A percentile compares a stretch with the other conserved stretches of the same genome.
phyloP scores from a whole-genome alignment of 2,329 filamentous ascomycete species.

The Aspergillus sergii region DNA sequence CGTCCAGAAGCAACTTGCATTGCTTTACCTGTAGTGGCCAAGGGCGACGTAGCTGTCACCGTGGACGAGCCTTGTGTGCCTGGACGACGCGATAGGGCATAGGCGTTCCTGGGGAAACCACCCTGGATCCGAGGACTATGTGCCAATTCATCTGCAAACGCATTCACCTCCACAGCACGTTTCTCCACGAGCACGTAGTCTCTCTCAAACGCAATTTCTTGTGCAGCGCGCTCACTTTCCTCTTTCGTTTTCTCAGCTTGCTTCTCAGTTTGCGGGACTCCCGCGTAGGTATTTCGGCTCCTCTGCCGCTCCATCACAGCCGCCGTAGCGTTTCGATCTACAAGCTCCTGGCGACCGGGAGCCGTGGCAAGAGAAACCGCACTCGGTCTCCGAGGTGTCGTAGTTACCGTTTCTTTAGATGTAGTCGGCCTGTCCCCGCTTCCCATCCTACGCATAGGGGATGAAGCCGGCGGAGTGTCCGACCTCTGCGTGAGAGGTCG shows the following conservation, averaged over 20 bases:
- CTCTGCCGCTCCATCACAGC: slow-evolving; percentile 65
- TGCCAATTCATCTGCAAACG: slow-evolving; percentile 91
- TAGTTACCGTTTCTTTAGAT: slow-evolving; percentile 29
- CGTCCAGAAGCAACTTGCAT: slow-evolving; percentile 74
- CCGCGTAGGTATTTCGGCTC: slow-evolving; percentile 50
- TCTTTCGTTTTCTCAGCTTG: slow-evolving; percentile 34
- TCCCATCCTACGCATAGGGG: slow-evolving; percentile 35
- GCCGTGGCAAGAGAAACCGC: slow-evolving; percentile 42
- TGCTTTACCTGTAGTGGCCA: slow-evolving; percentile 68
- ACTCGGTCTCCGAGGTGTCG: slow-evolving; percentile 36
- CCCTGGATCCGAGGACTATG: slow-evolving; percentile 71
- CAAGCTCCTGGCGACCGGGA: slow-evolving; percentile 42
- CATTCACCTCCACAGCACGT: slow-evolving; percentile 92
- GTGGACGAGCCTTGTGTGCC: slow-evolving; percentile 75
- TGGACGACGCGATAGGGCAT: slow-evolving; percentile 71
- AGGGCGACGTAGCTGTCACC: slow-evolving; percentile 69
- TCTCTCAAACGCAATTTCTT: slow-evolving; percentile 86
- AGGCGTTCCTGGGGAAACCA: slow-evolving; percentile 53
- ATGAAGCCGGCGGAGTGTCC: slow-evolving; percentile 30
- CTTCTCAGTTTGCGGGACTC: slow-evolving; percentile 51
- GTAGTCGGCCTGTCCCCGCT: slow-evolving; percentile 36
- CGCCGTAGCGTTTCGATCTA: slow-evolving; percentile 35
- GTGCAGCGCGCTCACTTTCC: slow-evolving; percentile 68
- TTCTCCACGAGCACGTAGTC: slow-evolving; percentile 98
- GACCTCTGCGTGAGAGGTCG: slow-evolving; percentile 41